Percentiles rank a stretch among this genome's conserved stretches.
phyloP scores from a whole-genome alignment of 176 grass and related monocot species.

The Juncus inflexus region DNA sequence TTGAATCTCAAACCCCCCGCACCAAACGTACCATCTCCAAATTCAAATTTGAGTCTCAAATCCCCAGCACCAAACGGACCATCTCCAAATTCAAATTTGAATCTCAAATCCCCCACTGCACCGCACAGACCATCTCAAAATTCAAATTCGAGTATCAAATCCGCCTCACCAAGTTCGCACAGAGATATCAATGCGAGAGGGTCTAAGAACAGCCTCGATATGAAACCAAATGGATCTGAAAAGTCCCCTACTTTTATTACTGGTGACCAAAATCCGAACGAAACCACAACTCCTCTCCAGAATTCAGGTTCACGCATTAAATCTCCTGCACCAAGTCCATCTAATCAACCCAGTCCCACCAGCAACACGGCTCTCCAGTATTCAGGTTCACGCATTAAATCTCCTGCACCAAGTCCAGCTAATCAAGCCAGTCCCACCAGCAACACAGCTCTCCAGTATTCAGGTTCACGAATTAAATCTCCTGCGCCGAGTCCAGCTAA shows the following conservation, averaged over 20 bases:
- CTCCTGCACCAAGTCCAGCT: neutral
- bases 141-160: too few species aligned
- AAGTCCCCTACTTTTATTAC: neutral
- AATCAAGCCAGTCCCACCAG: neutral
- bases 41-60: neutral
- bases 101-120: slow-evolving; percentile 7
- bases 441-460: too few species aligned
- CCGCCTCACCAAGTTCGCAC: neutral
- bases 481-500: neutral
- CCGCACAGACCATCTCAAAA: too few species aligned
- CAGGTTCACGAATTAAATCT: neutral
- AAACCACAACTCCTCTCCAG: neutral
- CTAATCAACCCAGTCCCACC: too few species aligned
- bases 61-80: neutral
- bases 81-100: too few species aligned
- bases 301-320: slow-evolving; percentile 7
- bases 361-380: too few species aligned
- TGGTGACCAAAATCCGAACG: neutral
- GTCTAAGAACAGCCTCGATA: neutral
- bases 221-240: slow-evolving; percentile 12
- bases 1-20: slow-evolving; percentile 8
- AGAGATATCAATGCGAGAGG: neutral
- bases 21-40: too few species aligned
- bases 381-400: neutral
- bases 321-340: neutral